Percentiles rank a stretch among this genome's conserved stretches.
Conservation (phyloP, 176 grass and related monocot genomes). For the Poa pratensis region DNA sequence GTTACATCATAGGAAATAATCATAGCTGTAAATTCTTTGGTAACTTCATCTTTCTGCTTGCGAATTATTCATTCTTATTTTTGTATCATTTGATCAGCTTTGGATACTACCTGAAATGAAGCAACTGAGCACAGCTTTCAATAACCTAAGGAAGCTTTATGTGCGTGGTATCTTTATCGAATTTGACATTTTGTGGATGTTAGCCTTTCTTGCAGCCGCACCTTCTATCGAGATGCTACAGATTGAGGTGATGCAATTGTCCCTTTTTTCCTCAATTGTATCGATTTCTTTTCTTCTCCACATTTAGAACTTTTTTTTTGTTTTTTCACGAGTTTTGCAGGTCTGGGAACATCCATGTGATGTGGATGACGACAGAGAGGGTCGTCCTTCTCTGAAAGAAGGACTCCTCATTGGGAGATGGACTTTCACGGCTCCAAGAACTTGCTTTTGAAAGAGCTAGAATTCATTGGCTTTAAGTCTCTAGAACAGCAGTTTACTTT, state of each 20-base stretch:
- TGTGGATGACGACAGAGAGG: background rate
- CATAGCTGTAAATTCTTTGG: conserved; percentile 4
- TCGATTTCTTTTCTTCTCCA: background rate
- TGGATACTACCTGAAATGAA: conserved; percentile 23
- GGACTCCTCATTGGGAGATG: background rate
- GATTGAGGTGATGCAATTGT: background rate
- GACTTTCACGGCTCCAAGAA: background rate
- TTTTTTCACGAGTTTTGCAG: background rate
- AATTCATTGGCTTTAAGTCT: background rate
- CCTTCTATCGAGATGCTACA: background rate
- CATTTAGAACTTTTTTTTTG: background rate
- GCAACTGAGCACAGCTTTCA: conserved; percentile 3
- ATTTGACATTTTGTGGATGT: conserved; percentile 22
- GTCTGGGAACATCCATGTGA: conserved; percentile 3
- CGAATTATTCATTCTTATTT: background rate
- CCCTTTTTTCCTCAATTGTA: background rate
- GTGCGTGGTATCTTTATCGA: conserved; percentile 2
- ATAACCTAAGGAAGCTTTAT: conserved; percentile 3
- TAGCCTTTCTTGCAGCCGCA: conserved; percentile 10
- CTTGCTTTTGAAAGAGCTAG: background rate
- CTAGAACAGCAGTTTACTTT: background rate
- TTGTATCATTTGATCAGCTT: background rate
- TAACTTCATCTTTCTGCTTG: background rate
- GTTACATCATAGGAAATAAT: background rate
- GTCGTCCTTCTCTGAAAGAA: background rate